These are phyloP conservation scores for Porphyra umbilicalis DNA, from an alignment of 31 red algal genomes.

Conservation along the genomic window DNA sequence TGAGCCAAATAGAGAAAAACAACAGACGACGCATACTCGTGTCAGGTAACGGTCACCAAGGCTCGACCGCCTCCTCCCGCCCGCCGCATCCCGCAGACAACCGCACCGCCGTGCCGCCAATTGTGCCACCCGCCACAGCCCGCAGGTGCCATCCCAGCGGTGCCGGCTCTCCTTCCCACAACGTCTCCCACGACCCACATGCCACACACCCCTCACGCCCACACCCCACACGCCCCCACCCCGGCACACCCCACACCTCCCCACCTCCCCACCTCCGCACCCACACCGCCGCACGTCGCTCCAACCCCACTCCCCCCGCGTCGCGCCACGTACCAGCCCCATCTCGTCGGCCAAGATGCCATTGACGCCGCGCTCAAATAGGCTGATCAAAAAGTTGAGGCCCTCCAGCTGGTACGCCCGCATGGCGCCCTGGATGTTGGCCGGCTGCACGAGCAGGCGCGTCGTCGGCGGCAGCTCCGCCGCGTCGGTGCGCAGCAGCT, in stretches of 20 bases:
- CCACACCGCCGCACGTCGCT: not conserved
- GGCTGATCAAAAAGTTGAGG: constrained; percentile 91
- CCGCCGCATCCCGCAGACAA: not conserved
- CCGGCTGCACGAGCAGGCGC: constrained; percentile 80
- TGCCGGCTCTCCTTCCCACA: too few species aligned
- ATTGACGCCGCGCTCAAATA: constrained; percentile 95
- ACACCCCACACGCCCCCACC: not conserved
- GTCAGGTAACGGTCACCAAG: too few species aligned
- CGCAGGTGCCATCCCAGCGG: not conserved
- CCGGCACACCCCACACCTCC: not conserved
- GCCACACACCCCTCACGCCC: too few species aligned
- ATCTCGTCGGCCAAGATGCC: constrained; percentile 99
- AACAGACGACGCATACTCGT: too few species aligned
- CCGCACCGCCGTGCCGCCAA: not conserved
- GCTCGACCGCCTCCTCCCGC: not conserved
- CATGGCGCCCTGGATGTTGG: constrained; percentile 74
- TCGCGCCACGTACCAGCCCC: constrained; percentile 79
- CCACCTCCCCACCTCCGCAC: not conserved
- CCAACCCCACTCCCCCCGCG: too few species aligned
- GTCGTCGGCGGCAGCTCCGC: constrained; percentile 66
- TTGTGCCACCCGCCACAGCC: not conserved
- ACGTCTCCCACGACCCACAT: not conserved
- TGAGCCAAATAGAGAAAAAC: not conserved
- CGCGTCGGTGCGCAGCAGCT: constrained; percentile 67
- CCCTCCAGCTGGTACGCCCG: constrained; percentile 97